A percentile compares a stretch with the other conserved stretches of the same genome.
Evolutionary conservation across 139 green algal genomes (phyloP).

Genomic region (Zygnema circumcarinatum): DNA sequence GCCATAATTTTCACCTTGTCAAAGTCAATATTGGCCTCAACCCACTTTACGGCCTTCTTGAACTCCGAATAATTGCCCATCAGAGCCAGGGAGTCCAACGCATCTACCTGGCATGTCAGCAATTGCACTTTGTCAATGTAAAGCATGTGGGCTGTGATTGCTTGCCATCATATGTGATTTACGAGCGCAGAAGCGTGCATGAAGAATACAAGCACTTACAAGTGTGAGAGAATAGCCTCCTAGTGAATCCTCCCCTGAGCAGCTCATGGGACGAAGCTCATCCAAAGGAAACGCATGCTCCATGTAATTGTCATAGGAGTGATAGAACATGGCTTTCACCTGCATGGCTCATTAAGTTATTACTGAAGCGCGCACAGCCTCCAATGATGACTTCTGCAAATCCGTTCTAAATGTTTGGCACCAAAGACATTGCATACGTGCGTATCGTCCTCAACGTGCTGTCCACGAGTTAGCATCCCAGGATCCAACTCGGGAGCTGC

Average conservation of each 20-base stretch:
- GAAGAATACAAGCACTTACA: slow-evolving; percentile 21
- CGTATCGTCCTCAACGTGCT: no score
- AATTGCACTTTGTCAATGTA: no score
- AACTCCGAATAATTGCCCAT: slow-evolving; percentile 61
- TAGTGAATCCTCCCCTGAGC: slow-evolving; percentile 56
- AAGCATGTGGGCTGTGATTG: no score
- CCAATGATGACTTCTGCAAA: no score
- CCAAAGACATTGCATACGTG: no score
- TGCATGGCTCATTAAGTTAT: no score
- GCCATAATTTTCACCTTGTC: slow-evolving; percentile 59
- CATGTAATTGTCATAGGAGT: slow-evolving; percentile 66
- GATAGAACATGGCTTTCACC: slow-evolving; percentile 64
- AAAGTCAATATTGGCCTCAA: slow-evolving; percentile 48
- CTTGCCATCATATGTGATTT: no score
- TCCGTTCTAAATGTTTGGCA: no score
- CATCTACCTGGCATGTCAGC: slow-evolving; percentile 64
- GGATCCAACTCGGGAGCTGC: no score
- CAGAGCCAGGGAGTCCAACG: slow-evolving; percentile 61
- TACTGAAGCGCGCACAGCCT: no score
- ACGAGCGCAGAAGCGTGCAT: no score
- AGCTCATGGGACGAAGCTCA: slow-evolving; percentile 61
- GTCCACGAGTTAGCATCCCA: no score
- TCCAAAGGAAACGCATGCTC: slow-evolving; percentile 66
- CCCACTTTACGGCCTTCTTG: slow-evolving; percentile 28
- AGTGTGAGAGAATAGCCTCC: slow-evolving; percentile 55